Evolutionary conservation across 208 protist species (phyloP), one percentile per base, ranked within the genome.

Genomic region (Crithidia sp.): DNA sequence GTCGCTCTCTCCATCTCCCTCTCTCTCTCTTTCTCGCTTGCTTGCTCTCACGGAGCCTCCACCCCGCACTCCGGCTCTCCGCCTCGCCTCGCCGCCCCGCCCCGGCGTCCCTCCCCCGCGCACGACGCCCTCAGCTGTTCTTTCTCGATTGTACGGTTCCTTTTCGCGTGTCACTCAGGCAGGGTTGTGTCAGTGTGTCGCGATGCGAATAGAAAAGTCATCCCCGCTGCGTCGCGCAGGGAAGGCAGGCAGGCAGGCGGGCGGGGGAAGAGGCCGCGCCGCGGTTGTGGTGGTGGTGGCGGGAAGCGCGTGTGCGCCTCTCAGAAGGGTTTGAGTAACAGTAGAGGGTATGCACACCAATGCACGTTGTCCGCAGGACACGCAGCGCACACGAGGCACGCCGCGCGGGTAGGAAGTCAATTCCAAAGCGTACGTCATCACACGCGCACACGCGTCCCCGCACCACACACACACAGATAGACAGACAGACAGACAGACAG

Each of bases 101-200:
- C 10, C 59, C 44, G 12, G 40, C 59, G 49, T n/a, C 10, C 43
- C 5, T 40, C 6, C 49, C 12, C 36, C 3, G 49, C 28, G 28
- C 28, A 28, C 63, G n/a, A 50, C 69, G 50, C 69, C 49, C 78
- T 66, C 62, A 89, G 88, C 39, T 96, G 60, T 37, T 85, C 79
- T 41, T 71, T 84, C 78, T 97, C 91, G 56, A 94, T 67, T 55
- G 94, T 65, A 50, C 79, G 74, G 64, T 91, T 95, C 43, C 28
- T 83, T 44, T 77, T 77, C 71, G 71, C 71, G 16, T 77, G 70
- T 62, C 92, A 90, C 43, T 96, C 74, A 81, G 91, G 83, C 28
- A 79, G 28, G 28, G 28, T 41, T 47, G 74, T 81, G 17, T 72
- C 78, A 74, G 53, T 87, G 71, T 73, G 60, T 68, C 62, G 68